Evolutionary conservation across 2,329 filamentous ascomycete genomes (phyloP).

Genomic region (Massarina eburnea): DNA sequence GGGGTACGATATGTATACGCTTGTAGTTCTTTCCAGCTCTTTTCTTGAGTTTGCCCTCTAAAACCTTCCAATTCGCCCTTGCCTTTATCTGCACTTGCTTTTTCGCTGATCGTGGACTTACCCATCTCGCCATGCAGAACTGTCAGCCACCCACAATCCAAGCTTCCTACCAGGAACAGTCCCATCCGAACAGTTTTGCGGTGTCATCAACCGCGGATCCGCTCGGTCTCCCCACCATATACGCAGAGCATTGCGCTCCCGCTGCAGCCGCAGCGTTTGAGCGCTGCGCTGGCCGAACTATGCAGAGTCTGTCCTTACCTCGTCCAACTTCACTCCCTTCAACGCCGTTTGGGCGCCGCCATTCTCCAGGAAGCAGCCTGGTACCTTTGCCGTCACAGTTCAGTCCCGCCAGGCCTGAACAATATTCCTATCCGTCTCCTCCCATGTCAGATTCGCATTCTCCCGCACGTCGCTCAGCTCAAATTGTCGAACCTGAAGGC

Average conservation of each 20-base stretch:
- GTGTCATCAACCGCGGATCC: conserved; percentile 15
- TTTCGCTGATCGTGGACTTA: conserved; percentile 32
- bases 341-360: conserved; percentile 41
- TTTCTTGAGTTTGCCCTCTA: conserved; percentile 10
- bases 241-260: conserved; percentile 31
- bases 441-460: conserved; percentile 56
- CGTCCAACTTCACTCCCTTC: conserved; percentile 38
- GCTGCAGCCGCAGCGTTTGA: conserved; percentile 40
- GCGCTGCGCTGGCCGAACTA: conserved; percentile 41
- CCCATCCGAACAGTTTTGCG: conserved; percentile 19
- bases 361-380: conserved; percentile 39
- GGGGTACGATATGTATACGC: conserved; percentile 19
- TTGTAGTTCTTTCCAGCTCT: conserved; percentile 14
- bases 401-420: conserved; percentile 39
- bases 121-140: conserved; percentile 35
- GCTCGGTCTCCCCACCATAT: conserved; percentile 21
- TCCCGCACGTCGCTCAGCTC: conserved; percentile 42
- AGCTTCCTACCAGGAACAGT: conserved; percentile 19
- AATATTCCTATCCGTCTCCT: conserved; percentile 50
- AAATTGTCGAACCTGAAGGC: conserved; percentile 34
- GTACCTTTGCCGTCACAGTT: conserved; percentile 36
- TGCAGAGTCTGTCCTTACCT: conserved; percentile 46
- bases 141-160: conserved; percentile 24
- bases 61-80: conserved; percentile 3
- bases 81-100: conserved; percentile 12